A percentile compares a stretch with the other conserved stretches of the same genome.
Evolutionary conservation across 2,329 filamentous ascomycete genomes (phyloP).

Genomic region (Tolypocladium sp.): DNA sequence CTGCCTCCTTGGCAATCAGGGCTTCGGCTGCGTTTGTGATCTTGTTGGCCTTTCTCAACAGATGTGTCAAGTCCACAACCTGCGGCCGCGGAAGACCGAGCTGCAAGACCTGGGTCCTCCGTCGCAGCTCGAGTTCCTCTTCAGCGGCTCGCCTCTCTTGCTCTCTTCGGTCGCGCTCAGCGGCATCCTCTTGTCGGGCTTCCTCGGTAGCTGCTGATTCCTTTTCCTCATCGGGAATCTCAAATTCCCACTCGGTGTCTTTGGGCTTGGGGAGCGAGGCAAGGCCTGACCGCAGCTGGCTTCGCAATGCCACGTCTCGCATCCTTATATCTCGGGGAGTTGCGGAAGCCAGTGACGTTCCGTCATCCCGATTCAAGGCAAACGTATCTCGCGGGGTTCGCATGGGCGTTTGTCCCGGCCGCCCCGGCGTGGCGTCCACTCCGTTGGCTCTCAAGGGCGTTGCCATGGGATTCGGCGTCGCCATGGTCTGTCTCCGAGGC

Average conservation of each 20-base stretch:
- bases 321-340: slow-evolving; percentile 70
- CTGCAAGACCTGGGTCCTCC: slow-evolving; percentile 89
- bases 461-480: slow-evolving; percentile 93
- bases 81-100: slow-evolving; percentile 69
- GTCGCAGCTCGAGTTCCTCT: slow-evolving; percentile 69
- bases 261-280: slow-evolving; percentile 84
- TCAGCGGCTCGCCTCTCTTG: slow-evolving; percentile 61
- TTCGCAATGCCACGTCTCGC: slow-evolving; percentile 58
- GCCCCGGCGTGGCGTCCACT: slow-evolving; percentile 57
- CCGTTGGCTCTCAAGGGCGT: slow-evolving; percentile 69
- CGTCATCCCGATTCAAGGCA: slow-evolving; percentile 66
- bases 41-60: slow-evolving; percentile 55
- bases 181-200: slow-evolving; percentile 49
- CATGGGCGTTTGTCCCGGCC: slow-evolving; percentile 72
- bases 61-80: slow-evolving; percentile 57
- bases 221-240: slow-evolving; percentile 73
- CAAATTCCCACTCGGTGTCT: slow-evolving; percentile 88
- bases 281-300: slow-evolving; percentile 63
- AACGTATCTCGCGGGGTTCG: slow-evolving; percentile 84
- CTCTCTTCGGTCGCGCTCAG: slow-evolving; percentile 72
- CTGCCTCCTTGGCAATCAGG: slow-evolving; percentile 68
- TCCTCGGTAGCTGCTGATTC: slow-evolving; percentile 41
- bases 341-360: slow-evolving; percentile 58
- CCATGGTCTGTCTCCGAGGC: slow-evolving; percentile 67
- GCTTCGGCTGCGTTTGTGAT: slow-evolving; percentile 55